phyloP scores from a whole-genome alignment of 768 basidiomycete genomes.

The Hemileccinum rubropunctum region DNA sequence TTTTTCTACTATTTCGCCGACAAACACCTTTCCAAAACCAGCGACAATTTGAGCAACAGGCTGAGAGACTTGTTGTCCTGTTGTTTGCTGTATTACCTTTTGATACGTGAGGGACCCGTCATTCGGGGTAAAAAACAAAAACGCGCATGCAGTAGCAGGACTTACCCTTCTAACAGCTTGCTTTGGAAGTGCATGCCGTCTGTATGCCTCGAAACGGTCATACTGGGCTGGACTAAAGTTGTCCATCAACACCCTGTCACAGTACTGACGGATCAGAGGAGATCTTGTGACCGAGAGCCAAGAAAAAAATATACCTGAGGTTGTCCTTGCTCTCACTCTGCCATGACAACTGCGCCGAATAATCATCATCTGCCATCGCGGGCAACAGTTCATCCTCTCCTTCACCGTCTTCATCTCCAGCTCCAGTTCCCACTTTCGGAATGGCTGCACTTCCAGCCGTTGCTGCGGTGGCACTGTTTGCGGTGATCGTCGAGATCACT shows the following conservation, averaged over 20 bases:
- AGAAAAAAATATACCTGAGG: conserved; percentile 54
- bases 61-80: conserved; percentile 79
- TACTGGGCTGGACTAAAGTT: conserved; percentile 83
- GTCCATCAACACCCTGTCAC: conserved; percentile 79
- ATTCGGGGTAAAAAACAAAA: neutral
- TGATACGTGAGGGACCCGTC: neutral
- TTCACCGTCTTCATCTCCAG: conserved; percentile 53
- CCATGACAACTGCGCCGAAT: conserved; percentile 78
- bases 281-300: neutral
- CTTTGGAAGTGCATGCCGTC: conserved; percentile 80
- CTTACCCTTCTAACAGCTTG: conserved; percentile 76
- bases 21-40: conserved; percentile 88
- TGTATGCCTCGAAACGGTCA: conserved; percentile 86
- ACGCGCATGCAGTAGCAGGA: neutral
- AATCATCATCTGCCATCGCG: conserved; percentile 88
- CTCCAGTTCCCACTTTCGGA: conserved; percentile 11
- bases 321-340: conserved; percentile 89
- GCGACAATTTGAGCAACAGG: conserved; percentile 88
- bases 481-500: neutral
- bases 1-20: conserved; percentile 89
- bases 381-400: conserved; percentile 78
- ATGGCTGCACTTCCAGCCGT: neutral
- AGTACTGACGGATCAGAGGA: neutral
- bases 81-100: conserved; percentile 80
- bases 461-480: neutral